Evolutionary conservation across 1,284 basidiomycete genomes (phyloP).

Genomic region (Moesziomyces sp.): DNA sequence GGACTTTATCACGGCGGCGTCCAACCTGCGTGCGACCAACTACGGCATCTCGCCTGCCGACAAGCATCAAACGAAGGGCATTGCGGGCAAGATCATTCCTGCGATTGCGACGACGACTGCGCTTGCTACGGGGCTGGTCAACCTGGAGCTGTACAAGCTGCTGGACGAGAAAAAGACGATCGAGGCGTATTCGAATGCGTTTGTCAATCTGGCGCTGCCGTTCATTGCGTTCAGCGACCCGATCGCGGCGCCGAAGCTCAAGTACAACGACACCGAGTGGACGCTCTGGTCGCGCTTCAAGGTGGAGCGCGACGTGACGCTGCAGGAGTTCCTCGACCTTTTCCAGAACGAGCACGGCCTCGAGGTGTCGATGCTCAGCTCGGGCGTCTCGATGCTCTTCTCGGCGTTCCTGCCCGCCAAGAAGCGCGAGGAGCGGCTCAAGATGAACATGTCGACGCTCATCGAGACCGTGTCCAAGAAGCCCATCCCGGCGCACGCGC

Average conservation of each 20-base stretch:
- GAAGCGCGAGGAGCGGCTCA: conserved; percentile 64
- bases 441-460: conserved; percentile 79
- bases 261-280: conserved; percentile 80
- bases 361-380: conserved; percentile 93
- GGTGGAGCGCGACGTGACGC: conserved; percentile 87
- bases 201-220: conserved; percentile 95
- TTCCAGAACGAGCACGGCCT: conserved; percentile 88
- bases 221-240: conserved; percentile 99
- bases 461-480: conserved; percentile 84
- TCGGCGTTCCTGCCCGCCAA: conserved; percentile 70
- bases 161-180: conserved; percentile 93
- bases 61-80: conserved; percentile 95
- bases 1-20: conserved; percentile 98
- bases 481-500: conserved; percentile 69
- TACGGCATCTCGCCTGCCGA: conserved; percentile 91
- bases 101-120: conserved; percentile 99
- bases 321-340: conserved; percentile 85
- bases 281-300: conserved; percentile 96
- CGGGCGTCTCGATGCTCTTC: conserved; percentile 98
- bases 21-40: conserved; percentile 95
- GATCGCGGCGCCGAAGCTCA: conserved; percentile 76
- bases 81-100: conserved; percentile 99
- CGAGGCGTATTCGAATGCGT: conserved; percentile 94
- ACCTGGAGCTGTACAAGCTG: conserved; percentile 92
- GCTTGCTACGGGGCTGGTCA: conserved; percentile 92